Evolutionary conservation across 164 flowering plant genomes (phyloP).

Genomic region (Nymphaea colorata): DNA sequence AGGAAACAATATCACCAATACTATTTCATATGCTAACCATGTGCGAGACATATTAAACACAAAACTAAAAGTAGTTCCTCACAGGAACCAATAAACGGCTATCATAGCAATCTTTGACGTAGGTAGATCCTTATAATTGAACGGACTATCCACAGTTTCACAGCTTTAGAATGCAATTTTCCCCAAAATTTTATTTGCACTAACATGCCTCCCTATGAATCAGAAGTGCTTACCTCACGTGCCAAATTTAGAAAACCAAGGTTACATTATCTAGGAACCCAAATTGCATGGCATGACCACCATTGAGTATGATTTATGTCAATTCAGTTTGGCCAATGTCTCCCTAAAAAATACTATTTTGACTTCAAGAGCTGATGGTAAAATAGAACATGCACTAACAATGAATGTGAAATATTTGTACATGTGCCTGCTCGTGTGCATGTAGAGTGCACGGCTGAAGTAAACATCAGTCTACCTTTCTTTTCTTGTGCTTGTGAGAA

Average conservation of each 20-base stretch:
- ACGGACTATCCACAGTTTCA: not conserved
- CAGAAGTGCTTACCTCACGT: too few relatives aligned
- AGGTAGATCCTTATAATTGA: not conserved
- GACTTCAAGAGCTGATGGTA: not conserved
- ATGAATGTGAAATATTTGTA: not conserved
- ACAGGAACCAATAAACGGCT: not conserved
- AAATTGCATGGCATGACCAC: too few relatives aligned
- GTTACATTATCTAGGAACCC: too few relatives aligned
- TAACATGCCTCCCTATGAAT: too few relatives aligned
- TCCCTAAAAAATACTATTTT: too few relatives aligned
- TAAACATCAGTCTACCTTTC: slow-evolving; percentile 29
- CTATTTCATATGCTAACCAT: not conserved
- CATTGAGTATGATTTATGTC: too few relatives aligned
- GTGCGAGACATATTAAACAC: not conserved
- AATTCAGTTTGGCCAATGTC: too few relatives aligned
- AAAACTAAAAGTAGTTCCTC: not conserved
- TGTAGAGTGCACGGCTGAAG: not conserved
- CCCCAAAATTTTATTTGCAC: too few relatives aligned
- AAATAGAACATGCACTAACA: not conserved
- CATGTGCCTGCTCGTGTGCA: not conserved
- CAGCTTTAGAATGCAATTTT: too few relatives aligned
- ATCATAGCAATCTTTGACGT: not conserved
- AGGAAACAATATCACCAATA: not conserved
- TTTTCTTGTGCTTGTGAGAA: slow-evolving; percentile 53
- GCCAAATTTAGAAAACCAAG: too few relatives aligned